phyloP scores from a whole-genome alignment of 2,329 filamentous ascomycete genomes.

The Ophiostoma novo-ulmi region DNA sequence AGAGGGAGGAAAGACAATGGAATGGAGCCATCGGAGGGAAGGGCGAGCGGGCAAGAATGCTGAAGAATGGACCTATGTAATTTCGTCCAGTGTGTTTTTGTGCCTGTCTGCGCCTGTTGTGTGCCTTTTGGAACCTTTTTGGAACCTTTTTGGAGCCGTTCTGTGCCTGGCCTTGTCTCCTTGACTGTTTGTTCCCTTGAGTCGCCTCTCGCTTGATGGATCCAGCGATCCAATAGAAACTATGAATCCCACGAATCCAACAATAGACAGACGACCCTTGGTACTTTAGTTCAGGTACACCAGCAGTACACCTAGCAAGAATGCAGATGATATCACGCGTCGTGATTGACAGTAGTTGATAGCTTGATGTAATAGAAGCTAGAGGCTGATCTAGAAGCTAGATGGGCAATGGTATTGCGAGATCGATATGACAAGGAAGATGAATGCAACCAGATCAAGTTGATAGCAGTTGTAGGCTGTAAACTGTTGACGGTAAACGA shows the following conservation, averaged over 20 bases:
- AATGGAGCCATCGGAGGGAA: slow-evolving; percentile 9
- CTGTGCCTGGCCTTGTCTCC: background rate
- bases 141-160: background rate
- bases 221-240: background rate
- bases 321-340: slow-evolving; percentile 13
- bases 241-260: background rate
- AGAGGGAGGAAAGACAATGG: slow-evolving; percentile 10
- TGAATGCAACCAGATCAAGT: background rate
- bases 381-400: background rate
- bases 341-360: background rate
- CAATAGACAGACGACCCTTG: background rate
- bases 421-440: background rate
- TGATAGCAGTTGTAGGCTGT: background rate
- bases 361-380: background rate
- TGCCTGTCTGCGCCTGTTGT: background rate
- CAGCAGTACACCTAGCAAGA: background rate
- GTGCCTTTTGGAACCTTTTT: background rate
- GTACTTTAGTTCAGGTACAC: slow-evolving; percentile 8
- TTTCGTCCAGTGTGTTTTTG: background rate
- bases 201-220: background rate
- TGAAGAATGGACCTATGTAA: background rate
- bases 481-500: background rate
- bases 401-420: background rate
- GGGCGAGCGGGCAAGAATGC: background rate
- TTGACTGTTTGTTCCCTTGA: background rate